Conservation (phyloP, 2,329 filamentous ascomycete species). For the Cyphellophora europaea region DNA sequence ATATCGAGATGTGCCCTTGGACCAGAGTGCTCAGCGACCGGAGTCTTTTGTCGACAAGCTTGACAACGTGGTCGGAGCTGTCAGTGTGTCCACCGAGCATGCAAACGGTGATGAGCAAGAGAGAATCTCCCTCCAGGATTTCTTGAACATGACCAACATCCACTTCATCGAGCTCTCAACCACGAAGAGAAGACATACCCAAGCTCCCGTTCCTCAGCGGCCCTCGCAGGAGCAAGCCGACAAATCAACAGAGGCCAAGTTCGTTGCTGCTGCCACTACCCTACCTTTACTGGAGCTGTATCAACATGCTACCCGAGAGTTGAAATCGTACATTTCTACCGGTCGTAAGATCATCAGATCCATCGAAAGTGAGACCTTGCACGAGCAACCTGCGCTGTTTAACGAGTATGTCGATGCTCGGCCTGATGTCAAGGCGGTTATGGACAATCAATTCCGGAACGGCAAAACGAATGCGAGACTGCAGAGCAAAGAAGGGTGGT, state of each 20-base stretch:
- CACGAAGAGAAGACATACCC: conserved; percentile 82
- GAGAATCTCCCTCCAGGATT: conserved; percentile 79
- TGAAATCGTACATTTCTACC: conserved; percentile 94
- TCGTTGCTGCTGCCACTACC: conserved; percentile 77
- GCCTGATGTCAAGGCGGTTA: conserved; percentile 70
- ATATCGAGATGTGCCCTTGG: conserved; percentile 40
- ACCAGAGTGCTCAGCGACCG: conserved; percentile 9
- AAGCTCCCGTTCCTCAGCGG: conserved; percentile 22
- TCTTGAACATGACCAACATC: conserved; percentile 90
- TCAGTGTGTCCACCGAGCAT: conserved; percentile 16
- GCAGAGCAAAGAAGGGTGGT: conserved; percentile 93
- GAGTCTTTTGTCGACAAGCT: conserved; percentile 21
- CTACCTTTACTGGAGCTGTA: conserved; percentile 90
- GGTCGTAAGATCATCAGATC: conserved; percentile 81
- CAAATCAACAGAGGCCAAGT: conserved; percentile 11
- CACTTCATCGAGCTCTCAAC: conserved; percentile 98
- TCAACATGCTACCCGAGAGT: conserved; percentile 76
- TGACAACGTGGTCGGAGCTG: conserved; percentile 20
- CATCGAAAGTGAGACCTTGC: conserved; percentile 79
- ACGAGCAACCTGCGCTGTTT: conserved; percentile 86
- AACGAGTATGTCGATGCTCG: conserved; percentile 81
- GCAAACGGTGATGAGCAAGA: conserved; percentile 30
- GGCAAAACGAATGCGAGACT: conserved; percentile 87
- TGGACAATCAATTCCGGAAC: conserved; percentile 97
- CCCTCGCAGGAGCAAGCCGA: conserved; percentile 33